A percentile compares a stretch with the other conserved stretches of the same genome.
Conservation (phyloP, 805 yeast genomes). For the Wickerhamomyces mucosus region DNA sequence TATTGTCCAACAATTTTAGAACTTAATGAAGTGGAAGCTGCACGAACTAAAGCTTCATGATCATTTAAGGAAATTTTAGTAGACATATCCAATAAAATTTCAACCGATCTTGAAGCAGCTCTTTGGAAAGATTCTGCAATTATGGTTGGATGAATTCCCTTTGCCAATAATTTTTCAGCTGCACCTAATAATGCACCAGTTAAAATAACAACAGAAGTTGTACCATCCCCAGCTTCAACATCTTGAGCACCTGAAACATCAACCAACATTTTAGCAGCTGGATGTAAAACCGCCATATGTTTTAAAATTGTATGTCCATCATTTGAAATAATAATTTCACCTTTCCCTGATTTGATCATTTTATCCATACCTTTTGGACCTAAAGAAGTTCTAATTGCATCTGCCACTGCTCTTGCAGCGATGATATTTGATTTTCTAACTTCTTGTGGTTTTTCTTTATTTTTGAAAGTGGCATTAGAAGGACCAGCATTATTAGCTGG, state of each 20-base stretch:
- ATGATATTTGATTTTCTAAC: conserved; percentile 96
- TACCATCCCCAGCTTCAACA: conserved; percentile 99
- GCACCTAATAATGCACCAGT: conserved; percentile 94
- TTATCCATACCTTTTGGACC: conserved; percentile 99
- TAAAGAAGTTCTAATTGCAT: conserved; percentile 82
- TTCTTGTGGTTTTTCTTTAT: conserved; percentile 95
- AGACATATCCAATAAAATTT: conserved; percentile 78
- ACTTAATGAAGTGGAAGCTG: conserved; percentile 89
- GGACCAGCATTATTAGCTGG: conserved; percentile 24
- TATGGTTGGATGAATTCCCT: conserved; percentile 92
- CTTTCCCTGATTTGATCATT: conserved; percentile 90
- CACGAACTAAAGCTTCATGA: conserved; percentile 75
- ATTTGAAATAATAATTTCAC: conserved; percentile 91
- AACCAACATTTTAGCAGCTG: conserved; percentile 97
- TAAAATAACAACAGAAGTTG: conserved; percentile 92
- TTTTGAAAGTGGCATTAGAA: conserved; percentile 82
- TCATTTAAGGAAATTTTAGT: conserved; percentile 71
- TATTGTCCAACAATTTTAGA: conserved; percentile 95
- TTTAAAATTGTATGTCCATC: conserved; percentile 96
- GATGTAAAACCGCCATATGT: conserved; percentile 98
- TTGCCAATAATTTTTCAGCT: conserved; percentile 79
- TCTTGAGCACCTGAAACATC: conserved; percentile 98
- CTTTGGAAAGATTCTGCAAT: conserved; percentile 94
- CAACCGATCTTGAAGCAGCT: conserved; percentile 74
- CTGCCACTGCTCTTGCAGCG: conserved; percentile 99